Evolutionary conservation across 768 basidiomycete species (phyloP), one percentile per base, ranked within the genome.

Genomic region (Tylopilus sp.): DNA sequence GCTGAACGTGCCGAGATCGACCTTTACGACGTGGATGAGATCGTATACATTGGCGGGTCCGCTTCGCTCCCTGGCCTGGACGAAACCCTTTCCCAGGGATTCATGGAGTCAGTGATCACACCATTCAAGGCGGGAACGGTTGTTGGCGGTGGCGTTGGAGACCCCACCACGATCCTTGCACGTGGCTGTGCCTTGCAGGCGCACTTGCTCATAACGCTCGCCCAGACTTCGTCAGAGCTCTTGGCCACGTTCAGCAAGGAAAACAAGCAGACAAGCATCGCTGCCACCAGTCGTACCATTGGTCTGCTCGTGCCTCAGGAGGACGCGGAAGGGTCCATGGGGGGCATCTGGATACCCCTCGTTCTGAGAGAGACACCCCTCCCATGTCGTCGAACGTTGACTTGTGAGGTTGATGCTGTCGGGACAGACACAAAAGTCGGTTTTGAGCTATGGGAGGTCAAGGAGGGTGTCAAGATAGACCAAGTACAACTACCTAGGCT

Each of bases 181-280:
- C 73, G 86, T 10, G 90, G 90, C n/a, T 85, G 82, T 50, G 89
- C 86, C 4, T 62, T 85, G 36, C 89, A 91, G 64, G 90, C 86
- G 2, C 79, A 79, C 41, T 64, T 90, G 33, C 72, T 91, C 33
- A 69, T 77, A 1, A 63, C 66, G 11, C 69, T 88, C 26, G 70
- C 71, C 3, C 66, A 71, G 47, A 75, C 74, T 36, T 77, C 80
- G 21, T 78, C 79, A 39, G 80, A 82, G 52, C 61, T 89, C 22
- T 65, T 72, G 23, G 64, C 61, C 15, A 80, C 81, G 23, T 86
- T 87, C 57, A 57, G 60, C 62, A 72, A 58, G 53, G 74, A 57
- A 38, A 74, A 61, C 56, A 68, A 73, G 48, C 69, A 69, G 51
- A 73, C 73, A 3, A 69, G 73, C 40, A 75, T 79, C 4, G 72